These are phyloP conservation scores for Taiwanofungus camphoratus DNA, from an alignment of 1,284 basidiomycete genomes.

Conservation along the genomic window DNA sequence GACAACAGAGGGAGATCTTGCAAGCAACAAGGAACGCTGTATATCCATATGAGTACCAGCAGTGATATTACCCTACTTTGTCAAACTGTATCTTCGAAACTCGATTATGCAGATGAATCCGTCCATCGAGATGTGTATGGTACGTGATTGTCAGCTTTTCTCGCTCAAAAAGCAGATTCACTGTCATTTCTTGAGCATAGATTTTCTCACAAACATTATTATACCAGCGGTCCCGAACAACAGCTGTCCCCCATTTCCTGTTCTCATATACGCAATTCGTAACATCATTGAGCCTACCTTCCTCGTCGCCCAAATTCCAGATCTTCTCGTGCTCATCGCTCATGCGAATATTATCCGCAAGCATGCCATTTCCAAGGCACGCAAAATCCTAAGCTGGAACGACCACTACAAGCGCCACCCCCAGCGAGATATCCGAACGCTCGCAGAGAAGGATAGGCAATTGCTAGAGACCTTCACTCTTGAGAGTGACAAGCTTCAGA, in stretches of 20 bases:
- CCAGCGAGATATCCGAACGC: background rate
- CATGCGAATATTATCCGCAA: constrained; percentile 1
- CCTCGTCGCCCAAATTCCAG: constrained; percentile 8
- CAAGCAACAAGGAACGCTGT: too few species aligned
- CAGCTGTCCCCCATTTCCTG: constrained; percentile 11
- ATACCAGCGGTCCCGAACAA: background rate
- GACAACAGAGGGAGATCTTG: too few species aligned
- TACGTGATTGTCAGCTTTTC: too few species aligned
- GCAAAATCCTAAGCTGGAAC: background rate
- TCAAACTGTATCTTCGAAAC: too few species aligned
- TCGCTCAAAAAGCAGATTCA: too few species aligned
- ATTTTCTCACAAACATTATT: background rate
- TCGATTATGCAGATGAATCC: too few species aligned
- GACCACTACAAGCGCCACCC: background rate
- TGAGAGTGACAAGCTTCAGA: background rate
- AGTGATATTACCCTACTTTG: too few species aligned
- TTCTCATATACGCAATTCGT: constrained; percentile 14
- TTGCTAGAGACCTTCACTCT: background rate
- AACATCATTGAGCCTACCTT: constrained; percentile 14
- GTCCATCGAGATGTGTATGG: too few species aligned
- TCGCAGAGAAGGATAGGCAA: background rate
- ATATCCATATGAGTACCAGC: too few species aligned
- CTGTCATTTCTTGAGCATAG: too few species aligned
- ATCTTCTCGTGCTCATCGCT: constrained; percentile 14
- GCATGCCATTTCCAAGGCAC: background rate